Base-by-base conservation (phyloP, 2,329 filamentous ascomycete species). In the Arthroderma uncinatum region DNA sequence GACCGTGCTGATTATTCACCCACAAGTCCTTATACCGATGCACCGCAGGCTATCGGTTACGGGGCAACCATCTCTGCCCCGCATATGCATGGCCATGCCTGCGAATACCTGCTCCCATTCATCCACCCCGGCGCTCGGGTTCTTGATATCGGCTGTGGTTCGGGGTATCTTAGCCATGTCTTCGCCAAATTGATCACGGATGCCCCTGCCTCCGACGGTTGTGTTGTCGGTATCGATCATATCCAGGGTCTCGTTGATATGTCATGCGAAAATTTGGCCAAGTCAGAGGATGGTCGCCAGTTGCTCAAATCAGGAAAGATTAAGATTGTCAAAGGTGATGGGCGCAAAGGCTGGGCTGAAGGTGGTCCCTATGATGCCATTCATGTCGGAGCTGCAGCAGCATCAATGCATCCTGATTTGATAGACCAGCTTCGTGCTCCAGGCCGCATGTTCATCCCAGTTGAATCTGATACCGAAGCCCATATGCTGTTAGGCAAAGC, bases 311-410 rank as follows among this genome's bases (percentile, higher is more conserved):
- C 71, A 0, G 87, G 85, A 0, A 79, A 78, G 4, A 87, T 91
- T 42, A 76, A 77, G 58, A 94, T 94, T 66, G 78, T 91, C 1
- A 78, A 82, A 0, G 90, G 83, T 0, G 91, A 96, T 73, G 87
- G 86, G 1, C 72, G 87, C 4, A 78, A 80, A 60, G 86, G 86
- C 0, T 85, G 80, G 79, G 66, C 77, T 1, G 79, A 78, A 72
- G 57, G 73, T 65, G 65, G 81, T 74, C 60, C 83, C 0, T 98
- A 92, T 78, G 89, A 97, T 77, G 91, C 87, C 1, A 97, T 98
- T 59, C 93, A 97, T 68, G 93, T 97, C 2, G 93, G 93, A 0
- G 93, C 93, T 0, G 87, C 89, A 6, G 92, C 92, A 0, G 79
- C 74, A 23, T 80, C 83, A 66, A 73, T 95, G 56, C 91, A 95